Evolutionary conservation across 176 grass and related monocot genomes (phyloP).

Genomic region (Typha latifolia): DNA sequence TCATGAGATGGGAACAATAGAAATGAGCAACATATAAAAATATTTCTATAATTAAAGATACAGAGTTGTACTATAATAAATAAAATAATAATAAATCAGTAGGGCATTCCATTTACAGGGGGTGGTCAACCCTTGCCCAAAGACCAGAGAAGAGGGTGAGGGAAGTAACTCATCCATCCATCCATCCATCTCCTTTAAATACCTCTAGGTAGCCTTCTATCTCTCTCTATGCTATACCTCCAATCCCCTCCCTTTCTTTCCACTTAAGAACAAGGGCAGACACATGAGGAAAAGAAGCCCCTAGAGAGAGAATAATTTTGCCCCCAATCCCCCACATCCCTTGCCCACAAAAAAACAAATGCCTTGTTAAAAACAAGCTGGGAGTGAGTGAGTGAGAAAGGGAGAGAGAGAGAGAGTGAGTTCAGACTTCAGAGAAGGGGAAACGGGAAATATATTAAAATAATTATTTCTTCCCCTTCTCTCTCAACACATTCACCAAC

Average conservation of each 20-base stretch:
- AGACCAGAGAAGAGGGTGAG: slow-evolving; percentile 4
- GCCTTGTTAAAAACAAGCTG: neutral
- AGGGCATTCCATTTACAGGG: slow-evolving; percentile 54
- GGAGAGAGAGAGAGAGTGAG: neutral
- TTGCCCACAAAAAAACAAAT: neutral
- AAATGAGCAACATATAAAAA: neutral
- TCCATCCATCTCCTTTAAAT: slow-evolving; percentile 17
- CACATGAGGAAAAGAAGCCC: slow-evolving; percentile 14
- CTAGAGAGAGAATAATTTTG: slow-evolving; percentile 2
- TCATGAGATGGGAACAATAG: neutral
- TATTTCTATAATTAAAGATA: neutral
- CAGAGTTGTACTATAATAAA: slow-evolving; percentile 51
- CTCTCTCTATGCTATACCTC: slow-evolving; percentile 23
- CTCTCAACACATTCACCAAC: neutral
- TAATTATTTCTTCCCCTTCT: neutral
- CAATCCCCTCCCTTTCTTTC: neutral
- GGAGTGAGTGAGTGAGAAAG: neutral
- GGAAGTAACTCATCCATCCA: slow-evolving; percentile 1
- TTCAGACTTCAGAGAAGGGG: neutral
- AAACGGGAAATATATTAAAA: neutral
- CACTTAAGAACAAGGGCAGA: slow-evolving; percentile 24
- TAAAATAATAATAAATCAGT: slow-evolving; percentile 46
- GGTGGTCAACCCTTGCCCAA: neutral
- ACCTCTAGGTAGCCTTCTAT: slow-evolving; percentile 3
- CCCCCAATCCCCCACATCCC: neutral